A percentile compares a stretch with the other conserved stretches of the same genome.
These are phyloP conservation scores for Russula vinacea DNA, from an alignment of 768 basidiomycete genomes.

Conservation along the genomic window DNA sequence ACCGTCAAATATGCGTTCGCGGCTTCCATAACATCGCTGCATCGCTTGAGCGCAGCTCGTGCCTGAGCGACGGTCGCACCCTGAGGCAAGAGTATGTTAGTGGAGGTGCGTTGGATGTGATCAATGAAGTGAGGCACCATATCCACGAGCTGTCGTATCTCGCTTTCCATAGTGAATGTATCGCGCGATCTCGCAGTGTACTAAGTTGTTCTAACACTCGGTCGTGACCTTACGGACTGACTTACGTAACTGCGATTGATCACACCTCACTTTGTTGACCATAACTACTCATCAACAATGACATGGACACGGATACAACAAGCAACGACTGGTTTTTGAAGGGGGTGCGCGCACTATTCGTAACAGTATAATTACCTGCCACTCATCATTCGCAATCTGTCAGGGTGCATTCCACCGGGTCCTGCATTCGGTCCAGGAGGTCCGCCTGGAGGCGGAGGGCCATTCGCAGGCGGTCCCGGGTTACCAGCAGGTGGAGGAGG, in stretches of 20 bases:
- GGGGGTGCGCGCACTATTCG: neutral
- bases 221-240: neutral
- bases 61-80: slow-evolving; percentile 83
- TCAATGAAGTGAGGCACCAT: slow-evolving; percentile 33
- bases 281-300: neutral
- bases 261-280: neutral
- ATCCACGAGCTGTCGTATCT: slow-evolving; percentile 39
- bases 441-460: slow-evolving; percentile 15
- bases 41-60: slow-evolving; percentile 71
- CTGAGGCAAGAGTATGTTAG: slow-evolving; percentile 40
- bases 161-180: slow-evolving; percentile 35
- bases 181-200: slow-evolving; percentile 14
- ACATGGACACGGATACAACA: neutral
- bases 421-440: slow-evolving; percentile 34
- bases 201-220: slow-evolving; percentile 5
- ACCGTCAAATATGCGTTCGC: slow-evolving; percentile 85
- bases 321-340: neutral
- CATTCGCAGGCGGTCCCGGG: slow-evolving; percentile 13
- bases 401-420: slow-evolving; percentile 79
- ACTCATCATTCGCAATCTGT: slow-evolving; percentile 77
- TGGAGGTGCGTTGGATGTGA: neutral
- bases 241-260: slow-evolving; percentile 15
- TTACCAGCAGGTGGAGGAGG: slow-evolving; percentile 31
- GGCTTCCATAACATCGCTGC: slow-evolving; percentile 90
- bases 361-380: slow-evolving; percentile 6